Conservation (phyloP, 1,284 basidiomycete species). For the Violaceomyces palustris region DNA sequence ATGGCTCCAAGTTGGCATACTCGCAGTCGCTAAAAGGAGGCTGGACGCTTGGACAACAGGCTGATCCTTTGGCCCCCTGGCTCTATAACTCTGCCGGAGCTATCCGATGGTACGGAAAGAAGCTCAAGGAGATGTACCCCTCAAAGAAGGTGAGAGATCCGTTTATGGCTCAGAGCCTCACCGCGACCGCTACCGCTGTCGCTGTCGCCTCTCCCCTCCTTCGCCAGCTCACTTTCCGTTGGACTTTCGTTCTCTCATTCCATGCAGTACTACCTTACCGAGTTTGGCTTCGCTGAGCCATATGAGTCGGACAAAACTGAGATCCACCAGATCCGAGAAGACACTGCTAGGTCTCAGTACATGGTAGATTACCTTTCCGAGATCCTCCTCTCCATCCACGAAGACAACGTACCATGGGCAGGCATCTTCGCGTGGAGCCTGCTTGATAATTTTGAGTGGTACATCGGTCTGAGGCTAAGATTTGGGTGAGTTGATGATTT, state of each 20-base stretch:
- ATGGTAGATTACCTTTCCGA: constrained; percentile 17
- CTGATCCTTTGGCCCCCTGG: constrained; percentile 12
- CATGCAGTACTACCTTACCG: constrained; percentile 18
- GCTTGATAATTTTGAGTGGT: constrained; percentile 5
- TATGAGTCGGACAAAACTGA: constrained; percentile 5
- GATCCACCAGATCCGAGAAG: constrained; percentile 7
- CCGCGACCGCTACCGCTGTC: too few relatives aligned
- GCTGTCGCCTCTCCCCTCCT: too few relatives aligned
- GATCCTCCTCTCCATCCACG: constrained; percentile 9
- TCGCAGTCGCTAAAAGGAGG: background rate
- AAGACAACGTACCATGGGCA: constrained; percentile 6
- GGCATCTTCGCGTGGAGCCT: constrained; percentile 14
- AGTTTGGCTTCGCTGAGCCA: constrained; percentile 21
- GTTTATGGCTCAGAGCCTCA: too few relatives aligned
- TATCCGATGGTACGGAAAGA: constrained; percentile 10
- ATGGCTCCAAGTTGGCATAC: background rate
- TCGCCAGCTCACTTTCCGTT: too few relatives aligned
- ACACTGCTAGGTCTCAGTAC: constrained; percentile 13
- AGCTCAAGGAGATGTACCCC: constrained; percentile 7
- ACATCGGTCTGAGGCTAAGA: constrained; percentile 49
- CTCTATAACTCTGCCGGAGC: constrained; percentile 20
- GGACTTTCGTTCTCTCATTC: too few relatives aligned
- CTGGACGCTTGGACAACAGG: constrained; percentile 5
- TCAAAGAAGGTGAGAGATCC: too few relatives aligned
- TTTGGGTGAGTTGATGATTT: too few relatives aligned